Conservation (phyloP, 1,284 basidiomycete species). For the Cystobasidium slooffiae region DNA sequence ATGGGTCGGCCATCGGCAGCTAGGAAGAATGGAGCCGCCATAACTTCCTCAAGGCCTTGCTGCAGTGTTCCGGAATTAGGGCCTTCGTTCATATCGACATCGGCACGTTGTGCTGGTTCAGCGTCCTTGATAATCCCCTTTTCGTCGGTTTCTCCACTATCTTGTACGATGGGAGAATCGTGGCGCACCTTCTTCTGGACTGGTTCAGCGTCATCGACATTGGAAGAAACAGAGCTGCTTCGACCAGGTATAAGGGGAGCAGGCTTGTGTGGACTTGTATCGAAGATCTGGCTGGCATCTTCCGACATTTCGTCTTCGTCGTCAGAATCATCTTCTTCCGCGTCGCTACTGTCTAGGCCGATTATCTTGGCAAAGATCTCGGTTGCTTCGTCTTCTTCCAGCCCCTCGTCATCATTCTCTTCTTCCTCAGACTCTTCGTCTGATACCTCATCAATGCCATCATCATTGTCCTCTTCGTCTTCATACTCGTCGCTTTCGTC, state of each 20-base stretch:
- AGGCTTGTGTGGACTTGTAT: neutral
- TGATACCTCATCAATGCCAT: neutral
- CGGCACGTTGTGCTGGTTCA: neutral
- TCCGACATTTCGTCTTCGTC: conserved; percentile 20
- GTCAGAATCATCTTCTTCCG: conserved; percentile 1
- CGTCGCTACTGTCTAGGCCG: neutral
- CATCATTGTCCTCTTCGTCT: conserved; percentile 9
- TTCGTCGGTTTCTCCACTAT: neutral
- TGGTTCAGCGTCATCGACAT: conserved; percentile 1
- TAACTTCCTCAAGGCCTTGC: too few relatives aligned
- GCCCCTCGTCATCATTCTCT: conserved; percentile 6
- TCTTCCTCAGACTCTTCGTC: neutral
- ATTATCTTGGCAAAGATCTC: neutral
- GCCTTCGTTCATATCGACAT: neutral
- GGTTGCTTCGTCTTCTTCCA: neutral
- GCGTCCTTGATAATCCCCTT: neutral
- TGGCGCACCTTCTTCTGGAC: neutral
- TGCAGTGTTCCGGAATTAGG: too few relatives aligned
- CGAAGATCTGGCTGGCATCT: conserved; percentile 27
- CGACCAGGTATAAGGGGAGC: neutral
- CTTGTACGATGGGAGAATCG: neutral
- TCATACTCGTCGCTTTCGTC: neutral
- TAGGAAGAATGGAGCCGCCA: neutral
- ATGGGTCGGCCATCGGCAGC: neutral
- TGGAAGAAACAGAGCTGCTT: neutral